Base-by-base conservation (phyloP, 2,329 filamentous ascomycete genomes). In the Claviceps lovelessii region DNA sequence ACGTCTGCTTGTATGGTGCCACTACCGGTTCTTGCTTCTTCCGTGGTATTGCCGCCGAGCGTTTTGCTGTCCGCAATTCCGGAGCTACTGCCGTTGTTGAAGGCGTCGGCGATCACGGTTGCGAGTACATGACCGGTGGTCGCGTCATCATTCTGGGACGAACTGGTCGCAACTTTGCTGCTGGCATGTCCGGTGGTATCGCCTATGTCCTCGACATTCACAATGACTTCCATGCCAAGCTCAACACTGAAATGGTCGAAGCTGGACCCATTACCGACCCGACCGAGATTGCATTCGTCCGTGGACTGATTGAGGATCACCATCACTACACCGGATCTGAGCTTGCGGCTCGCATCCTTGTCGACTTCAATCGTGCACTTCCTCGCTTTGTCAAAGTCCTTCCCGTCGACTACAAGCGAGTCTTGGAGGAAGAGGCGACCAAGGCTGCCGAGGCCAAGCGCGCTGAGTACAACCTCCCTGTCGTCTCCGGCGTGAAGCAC, bases 121-220 rank as follows among this genome's bases (percentile, higher is more conserved):
- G 90, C 68, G 91, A 97, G 77, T 97, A 97, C 80, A 97, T 97
- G 91, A 96, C 91, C 65, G 91, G 91, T 68, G 91, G 91, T 67
- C 88, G 90, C 66, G 78, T 96, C 52, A 75, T 97, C 60, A 80
- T 95, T 65, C 79, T 97, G 50, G 91, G 91, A 56, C 83, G 81
- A 64, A 95, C 90, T 66, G 91, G 91, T 49, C 90, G 91, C 63
- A 97, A 97, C 77, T 97, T 97, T 66, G 91, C 90, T 63, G 91
- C 91, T 58, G 91, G 91, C 77, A 97, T 97, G 91, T 96, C 90
- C 65, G 91, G 91, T 67, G 91, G 91, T 77, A 96, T 97, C 64
- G 90, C 90, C 19, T 97, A 95, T 65, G 83, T 96, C 54, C 81
- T 97, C 35, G 91, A 97, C 66, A 85, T 93, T 66, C 81, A 91